phyloP scores from a whole-genome alignment of 129 eudicot genomes.

The Dittrichia graveolens region DNA sequence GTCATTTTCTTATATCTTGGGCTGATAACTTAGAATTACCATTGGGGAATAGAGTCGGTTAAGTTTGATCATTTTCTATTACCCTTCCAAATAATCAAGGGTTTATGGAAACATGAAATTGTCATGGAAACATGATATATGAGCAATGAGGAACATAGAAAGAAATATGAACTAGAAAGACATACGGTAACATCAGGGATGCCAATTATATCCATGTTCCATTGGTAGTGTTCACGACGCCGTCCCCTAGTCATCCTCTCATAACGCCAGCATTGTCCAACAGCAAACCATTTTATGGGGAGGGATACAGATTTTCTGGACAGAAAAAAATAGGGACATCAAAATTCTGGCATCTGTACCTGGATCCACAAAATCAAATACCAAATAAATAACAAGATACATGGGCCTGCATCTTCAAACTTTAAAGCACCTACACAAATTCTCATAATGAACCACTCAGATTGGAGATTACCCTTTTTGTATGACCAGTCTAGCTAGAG shows the following conservation, averaged over 20 bases:
- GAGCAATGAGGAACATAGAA: constrained; percentile 10
- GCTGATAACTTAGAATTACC: too few species aligned
- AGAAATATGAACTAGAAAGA: constrained; percentile 14
- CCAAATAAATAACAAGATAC: constrained; percentile 39
- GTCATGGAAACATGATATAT: background rate
- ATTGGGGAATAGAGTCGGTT: too few species aligned
- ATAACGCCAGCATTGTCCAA: constrained; percentile 99
- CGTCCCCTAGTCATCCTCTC: constrained; percentile 98
- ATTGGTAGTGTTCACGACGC: constrained; percentile 97
- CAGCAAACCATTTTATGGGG: constrained; percentile 96
- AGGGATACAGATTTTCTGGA: constrained; percentile 95
- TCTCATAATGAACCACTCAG: constrained; percentile 2
- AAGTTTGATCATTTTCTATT: too few species aligned
- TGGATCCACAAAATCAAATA: constrained; percentile 52
- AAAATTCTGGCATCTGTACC: constrained; percentile 72
- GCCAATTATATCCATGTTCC: constrained; percentile 99
- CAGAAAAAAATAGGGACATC: constrained; percentile 71
- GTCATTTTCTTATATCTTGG: too few species aligned
- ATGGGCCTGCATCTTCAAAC: constrained; percentile 15
- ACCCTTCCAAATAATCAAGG: background rate
- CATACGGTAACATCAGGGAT: constrained; percentile 87
- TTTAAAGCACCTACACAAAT: background rate
- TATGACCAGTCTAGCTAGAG: constrained; percentile 95
- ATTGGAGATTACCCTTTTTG: constrained; percentile 74
- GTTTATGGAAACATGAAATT: background rate